phyloP scores from a whole-genome alignment of 345 rosid species.

The Linum tenue region DNA sequence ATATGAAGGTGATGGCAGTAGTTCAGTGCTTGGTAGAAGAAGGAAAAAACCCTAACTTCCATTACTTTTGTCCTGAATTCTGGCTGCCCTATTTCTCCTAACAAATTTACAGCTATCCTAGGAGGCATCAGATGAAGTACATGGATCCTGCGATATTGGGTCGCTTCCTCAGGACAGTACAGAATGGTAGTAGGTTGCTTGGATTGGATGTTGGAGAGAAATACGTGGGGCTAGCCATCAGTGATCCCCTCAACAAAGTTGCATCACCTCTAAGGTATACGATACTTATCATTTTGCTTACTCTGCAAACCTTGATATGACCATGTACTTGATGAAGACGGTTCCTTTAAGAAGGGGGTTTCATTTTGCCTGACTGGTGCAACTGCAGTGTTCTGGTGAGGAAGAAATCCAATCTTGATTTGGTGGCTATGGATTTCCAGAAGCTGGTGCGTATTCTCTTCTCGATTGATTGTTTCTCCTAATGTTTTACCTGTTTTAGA shows the following conservation, averaged over 20 bases:
- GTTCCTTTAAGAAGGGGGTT: neutral
- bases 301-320: too few species aligned
- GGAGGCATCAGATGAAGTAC: constrained; percentile 47
- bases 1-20: too few species aligned
- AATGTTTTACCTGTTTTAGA: neutral
- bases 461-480: neutral
- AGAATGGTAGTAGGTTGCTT: constrained; percentile 35
- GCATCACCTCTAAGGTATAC: constrained; percentile 65
- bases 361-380: neutral
- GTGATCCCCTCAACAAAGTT: constrained; percentile 39
- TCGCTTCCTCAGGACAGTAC: constrained; percentile 32
- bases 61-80: too few species aligned
- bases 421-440: constrained; percentile 64
- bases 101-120: too few species aligned
- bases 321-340: neutral
- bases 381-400: constrained; percentile 68
- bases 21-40: too few species aligned
- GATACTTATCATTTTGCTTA: neutral
- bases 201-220: constrained; percentile 88
- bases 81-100: neutral
- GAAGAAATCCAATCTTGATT: constrained; percentile 47
- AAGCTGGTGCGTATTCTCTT: constrained; percentile 39
- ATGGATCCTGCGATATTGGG: constrained; percentile 51
- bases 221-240: constrained; percentile 74
- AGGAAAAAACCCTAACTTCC: too few species aligned